Conservation (phyloP, 177 flowering plant genomes). For the Vitis hybrid region DNA sequence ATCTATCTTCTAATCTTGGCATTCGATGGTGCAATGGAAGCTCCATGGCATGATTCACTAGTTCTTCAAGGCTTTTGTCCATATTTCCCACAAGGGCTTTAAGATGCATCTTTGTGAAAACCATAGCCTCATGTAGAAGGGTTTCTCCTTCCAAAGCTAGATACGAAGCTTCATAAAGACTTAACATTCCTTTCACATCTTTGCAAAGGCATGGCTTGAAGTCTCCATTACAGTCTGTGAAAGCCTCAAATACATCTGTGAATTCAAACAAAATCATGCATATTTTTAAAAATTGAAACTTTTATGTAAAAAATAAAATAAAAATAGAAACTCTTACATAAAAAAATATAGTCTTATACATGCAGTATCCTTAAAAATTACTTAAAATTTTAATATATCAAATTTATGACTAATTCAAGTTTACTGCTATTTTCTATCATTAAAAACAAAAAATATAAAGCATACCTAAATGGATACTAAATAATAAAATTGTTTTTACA, state of each 20-base stretch:
- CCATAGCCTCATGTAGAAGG: constrained; percentile 36
- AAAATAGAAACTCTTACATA: too few relatives aligned
- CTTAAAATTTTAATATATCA: not conserved
- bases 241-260: constrained; percentile 37
- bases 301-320: too few relatives aligned
- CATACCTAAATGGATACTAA: too few relatives aligned
- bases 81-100: not conserved
- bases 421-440: too few relatives aligned
- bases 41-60: constrained; percentile 26
- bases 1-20: constrained; percentile 25
- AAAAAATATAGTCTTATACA: too few relatives aligned
- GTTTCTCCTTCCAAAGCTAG: constrained; percentile 38
- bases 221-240: constrained; percentile 24
- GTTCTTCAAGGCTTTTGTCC: not conserved
- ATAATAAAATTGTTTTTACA: too few relatives aligned
- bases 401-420: not conserved
- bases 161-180: constrained; percentile 52
- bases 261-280: not conserved
- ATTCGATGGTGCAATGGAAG: constrained; percentile 26
- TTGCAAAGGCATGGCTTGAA: constrained; percentile 16
- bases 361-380: too few relatives aligned
- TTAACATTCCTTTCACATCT: constrained; percentile 40
- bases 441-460: too few relatives aligned
- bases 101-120: constrained; percentile 30
- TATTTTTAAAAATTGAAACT: too few relatives aligned